phyloP scores from a whole-genome alignment of 2,329 filamentous ascomycete species.

The Alternaria sp. region DNA sequence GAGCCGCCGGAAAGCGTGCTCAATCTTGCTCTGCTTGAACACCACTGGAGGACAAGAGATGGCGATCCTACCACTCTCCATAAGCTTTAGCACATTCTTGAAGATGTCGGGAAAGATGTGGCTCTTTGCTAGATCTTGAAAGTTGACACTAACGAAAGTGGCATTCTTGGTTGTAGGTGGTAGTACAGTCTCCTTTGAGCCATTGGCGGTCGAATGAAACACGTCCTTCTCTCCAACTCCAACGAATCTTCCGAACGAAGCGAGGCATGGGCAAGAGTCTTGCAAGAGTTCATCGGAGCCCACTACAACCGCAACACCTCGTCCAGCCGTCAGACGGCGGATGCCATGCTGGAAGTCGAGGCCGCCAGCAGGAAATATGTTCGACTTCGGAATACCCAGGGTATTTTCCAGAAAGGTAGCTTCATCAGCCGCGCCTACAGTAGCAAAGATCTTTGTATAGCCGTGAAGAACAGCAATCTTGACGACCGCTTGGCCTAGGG shows the following conservation, averaged over 20 bases:
- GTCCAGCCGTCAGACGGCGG: constrained; percentile 25
- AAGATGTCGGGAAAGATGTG: constrained; percentile 7
- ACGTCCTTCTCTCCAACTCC: constrained; percentile 27
- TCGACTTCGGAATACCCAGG: constrained; percentile 26
- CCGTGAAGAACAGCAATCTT: constrained; percentile 1
- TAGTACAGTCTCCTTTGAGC: constrained; percentile 6
- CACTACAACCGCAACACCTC: constrained; percentile 49
- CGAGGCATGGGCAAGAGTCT: constrained; percentile 37
- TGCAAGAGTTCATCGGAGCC: constrained; percentile 39
- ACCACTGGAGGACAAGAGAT: not conserved
- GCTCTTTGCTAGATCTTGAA: constrained; percentile 15
- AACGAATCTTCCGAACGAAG: constrained; percentile 44
- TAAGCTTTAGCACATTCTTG: constrained; percentile 3
- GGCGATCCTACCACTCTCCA: not conserved
- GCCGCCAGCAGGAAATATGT: constrained; percentile 32
- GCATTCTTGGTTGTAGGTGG: constrained; percentile 11
- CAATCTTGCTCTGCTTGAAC: constrained; percentile 22
- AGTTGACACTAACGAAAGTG: constrained; percentile 12
- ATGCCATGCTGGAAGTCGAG: constrained; percentile 14
- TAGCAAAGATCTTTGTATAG: constrained; percentile 17
- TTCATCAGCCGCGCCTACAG: constrained; percentile 24
- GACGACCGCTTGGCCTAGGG: constrained; percentile 10
- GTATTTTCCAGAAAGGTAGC: constrained; percentile 12
- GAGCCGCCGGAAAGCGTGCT: constrained; percentile 29
- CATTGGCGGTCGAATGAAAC: constrained; percentile 9